These are phyloP conservation scores for Suillus paluster DNA, from an alignment of 768 basidiomycete species.

Conservation along the genomic window DNA sequence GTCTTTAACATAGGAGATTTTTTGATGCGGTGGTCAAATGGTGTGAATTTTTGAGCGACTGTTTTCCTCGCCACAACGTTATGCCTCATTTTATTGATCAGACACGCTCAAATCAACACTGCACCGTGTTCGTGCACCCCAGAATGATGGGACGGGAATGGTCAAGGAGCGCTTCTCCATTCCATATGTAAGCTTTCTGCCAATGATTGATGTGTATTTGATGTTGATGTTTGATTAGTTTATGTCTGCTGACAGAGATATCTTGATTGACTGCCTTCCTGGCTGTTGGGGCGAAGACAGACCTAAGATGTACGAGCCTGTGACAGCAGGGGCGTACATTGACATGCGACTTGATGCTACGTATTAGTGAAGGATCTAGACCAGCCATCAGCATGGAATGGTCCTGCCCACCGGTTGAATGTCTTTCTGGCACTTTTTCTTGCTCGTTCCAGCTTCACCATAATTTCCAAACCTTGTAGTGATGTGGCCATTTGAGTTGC, in stretches of 20 bases:
- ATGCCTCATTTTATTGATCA: conserved; percentile 1
- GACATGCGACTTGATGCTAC: conserved; percentile 42
- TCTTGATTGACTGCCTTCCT: conserved; percentile 54
- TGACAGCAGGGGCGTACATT: conserved; percentile 44
- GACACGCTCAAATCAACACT: conserved; percentile 43
- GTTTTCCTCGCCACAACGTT: neutral
- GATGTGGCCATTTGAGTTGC: no score
- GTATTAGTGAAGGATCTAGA: conserved; percentile 34
- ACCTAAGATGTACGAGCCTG: conserved; percentile 56
- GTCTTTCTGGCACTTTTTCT: no score
- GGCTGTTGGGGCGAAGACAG: conserved; percentile 49
- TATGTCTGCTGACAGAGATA: conserved; percentile 38
- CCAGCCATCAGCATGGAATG: neutral
- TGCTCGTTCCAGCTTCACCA: no score
- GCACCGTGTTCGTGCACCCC: conserved; percentile 55
- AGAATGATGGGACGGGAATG: conserved; percentile 30
- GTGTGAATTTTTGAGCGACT: conserved; percentile 9
- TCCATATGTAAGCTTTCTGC: conserved; percentile 51
- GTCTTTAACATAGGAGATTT: conserved; percentile 59
- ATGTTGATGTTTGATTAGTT: conserved; percentile 30
- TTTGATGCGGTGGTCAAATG: conserved; percentile 50
- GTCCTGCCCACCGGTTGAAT: neutral
- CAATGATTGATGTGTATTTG: neutral
- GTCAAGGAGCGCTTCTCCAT: conserved; percentile 62
- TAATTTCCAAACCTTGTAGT: no score